Base-by-base conservation (phyloP, 495 filamentous ascomycete genomes). In the Chaetomidium leptoderma region DNA sequence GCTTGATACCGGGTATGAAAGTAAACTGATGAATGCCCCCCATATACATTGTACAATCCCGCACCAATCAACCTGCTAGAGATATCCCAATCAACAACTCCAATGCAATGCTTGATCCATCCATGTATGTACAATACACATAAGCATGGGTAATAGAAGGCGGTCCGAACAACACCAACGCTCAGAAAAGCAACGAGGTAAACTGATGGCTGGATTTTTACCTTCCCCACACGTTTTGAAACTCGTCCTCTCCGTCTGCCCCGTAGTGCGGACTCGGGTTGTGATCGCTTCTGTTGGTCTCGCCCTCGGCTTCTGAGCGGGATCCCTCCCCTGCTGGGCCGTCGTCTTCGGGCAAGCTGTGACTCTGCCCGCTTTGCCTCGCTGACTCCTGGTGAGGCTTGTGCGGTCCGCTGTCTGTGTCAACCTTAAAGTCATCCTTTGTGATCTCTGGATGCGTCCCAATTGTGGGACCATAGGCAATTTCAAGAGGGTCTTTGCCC, bases 401-500 rank as follows among this genome's bases (percentile, higher is more conserved):
- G 54, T 66, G 63, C 13, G 32, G 35, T 2, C 60, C 61, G 27
- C 33, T 50, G 4, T 66, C 65, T 10, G 52, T 48, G 52, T 70
- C 65, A 1, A 70, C 61, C 16, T 63, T 48, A 37, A 71, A 71
- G 40, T 71, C 69, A 14, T 70, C 69, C 37, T 60, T 64, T 3
- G 61, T 68, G 19, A 70, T 63, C 16, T 68, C 32, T 6, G 65
- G 16, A 37, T 61, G 58, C 4, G 65, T 68, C 27, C 63, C 67
- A 4, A 71, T 35, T 10, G 58, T 65, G 2, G 65, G 67, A 3
- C 65, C 67, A 29, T 70, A 71, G 2, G 69, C 69, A 37, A 70
- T 70, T 37, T 71, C 69, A 11, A 70, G 63, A n/a, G 67, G 69
- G 43, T 71, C 67, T 21, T 46, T 61, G 33, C 65, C 67, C 16